A percentile compares a stretch with the other conserved stretches of the same genome.
Conservation (phyloP, 352 stramenopile species). For the Globisporangium radiosum region DNA sequence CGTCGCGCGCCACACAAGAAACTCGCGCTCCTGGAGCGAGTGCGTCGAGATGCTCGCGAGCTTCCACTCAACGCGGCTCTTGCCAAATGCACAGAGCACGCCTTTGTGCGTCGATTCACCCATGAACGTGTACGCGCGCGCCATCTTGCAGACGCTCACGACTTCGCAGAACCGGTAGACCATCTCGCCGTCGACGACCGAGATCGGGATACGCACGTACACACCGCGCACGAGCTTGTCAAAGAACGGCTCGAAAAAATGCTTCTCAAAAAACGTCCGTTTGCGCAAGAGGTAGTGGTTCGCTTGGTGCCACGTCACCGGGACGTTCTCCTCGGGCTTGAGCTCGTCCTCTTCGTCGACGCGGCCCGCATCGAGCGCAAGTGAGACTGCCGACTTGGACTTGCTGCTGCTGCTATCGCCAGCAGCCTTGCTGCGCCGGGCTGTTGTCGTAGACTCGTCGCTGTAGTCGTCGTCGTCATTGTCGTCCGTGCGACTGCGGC, state of each 20-base stretch:
- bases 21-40: conserved; percentile 71
- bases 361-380: conserved; percentile 25
- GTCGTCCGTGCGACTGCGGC: conserved; percentile 24
- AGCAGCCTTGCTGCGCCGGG: too few relatives aligned
- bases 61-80: conserved; percentile 71
- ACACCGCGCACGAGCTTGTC: conserved; percentile 68
- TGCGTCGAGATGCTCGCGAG: conserved; percentile 65
- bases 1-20: conserved; percentile 71
- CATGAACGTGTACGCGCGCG: conserved; percentile 60
- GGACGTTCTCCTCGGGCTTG: conserved; percentile 60
- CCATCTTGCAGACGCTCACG: conserved; percentile 50
- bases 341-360: conserved; percentile 37
- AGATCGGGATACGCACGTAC: conserved; percentile 69
- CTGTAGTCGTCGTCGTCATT: conserved; percentile 39
- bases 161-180: conserved; percentile 85
- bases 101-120: conserved; percentile 66
- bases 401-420: conserved; percentile 18
- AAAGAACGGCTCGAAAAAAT: conserved; percentile 86
- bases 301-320: conserved; percentile 66
- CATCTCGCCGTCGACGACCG: conserved; percentile 65
- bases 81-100: conserved; percentile 73
- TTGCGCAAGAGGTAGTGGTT: conserved; percentile 76
- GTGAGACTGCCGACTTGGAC: conserved; percentile 14
- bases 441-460: conserved; percentile 13
- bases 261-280: conserved; percentile 74